phyloP scores from a whole-genome alignment of 192 early-diverging fungal species.

The Gaertneriomyces semiglobifer region DNA sequence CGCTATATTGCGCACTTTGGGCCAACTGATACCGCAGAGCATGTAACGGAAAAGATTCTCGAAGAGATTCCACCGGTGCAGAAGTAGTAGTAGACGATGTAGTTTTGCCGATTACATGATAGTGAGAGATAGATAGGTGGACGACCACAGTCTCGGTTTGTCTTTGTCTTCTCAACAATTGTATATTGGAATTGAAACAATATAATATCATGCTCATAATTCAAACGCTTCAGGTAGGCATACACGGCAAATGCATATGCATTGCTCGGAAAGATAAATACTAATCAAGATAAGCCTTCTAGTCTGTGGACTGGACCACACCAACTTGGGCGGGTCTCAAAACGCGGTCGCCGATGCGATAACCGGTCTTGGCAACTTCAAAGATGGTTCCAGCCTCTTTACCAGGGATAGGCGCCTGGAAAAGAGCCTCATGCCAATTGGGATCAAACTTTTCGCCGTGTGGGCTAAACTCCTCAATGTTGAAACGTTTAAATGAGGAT shows the following conservation, averaged over 20 bases:
- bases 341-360: slow-evolving; percentile 84
- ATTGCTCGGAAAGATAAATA: too few species aligned
- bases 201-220: too few species aligned
- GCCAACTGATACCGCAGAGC: slow-evolving; percentile 67
- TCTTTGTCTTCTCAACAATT: too few species aligned
- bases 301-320: slow-evolving; percentile 60
- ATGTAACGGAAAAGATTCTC: slow-evolving; percentile 54
- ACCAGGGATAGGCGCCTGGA: slow-evolving; percentile 82
- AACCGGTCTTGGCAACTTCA: slow-evolving; percentile 91
- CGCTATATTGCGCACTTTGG: slow-evolving; percentile 89
- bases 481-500: slow-evolving; percentile 81
- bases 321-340: slow-evolving; percentile 94
- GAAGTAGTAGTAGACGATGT: too few species aligned
- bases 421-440: slow-evolving; percentile 91
- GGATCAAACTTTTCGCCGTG: slow-evolving; percentile 90
- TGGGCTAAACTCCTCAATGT: slow-evolving; percentile 77
- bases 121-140: too few species aligned
- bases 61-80: slow-evolving; percentile 8
- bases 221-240: too few species aligned
- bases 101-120: too few species aligned
- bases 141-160: too few species aligned
- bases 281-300: background rate
- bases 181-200: too few species aligned
- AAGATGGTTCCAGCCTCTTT: slow-evolving; percentile 88
- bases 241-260: too few species aligned